Conservation (phyloP, 768 basidiomycete genomes). For the Macrocybe gigantea region DNA sequence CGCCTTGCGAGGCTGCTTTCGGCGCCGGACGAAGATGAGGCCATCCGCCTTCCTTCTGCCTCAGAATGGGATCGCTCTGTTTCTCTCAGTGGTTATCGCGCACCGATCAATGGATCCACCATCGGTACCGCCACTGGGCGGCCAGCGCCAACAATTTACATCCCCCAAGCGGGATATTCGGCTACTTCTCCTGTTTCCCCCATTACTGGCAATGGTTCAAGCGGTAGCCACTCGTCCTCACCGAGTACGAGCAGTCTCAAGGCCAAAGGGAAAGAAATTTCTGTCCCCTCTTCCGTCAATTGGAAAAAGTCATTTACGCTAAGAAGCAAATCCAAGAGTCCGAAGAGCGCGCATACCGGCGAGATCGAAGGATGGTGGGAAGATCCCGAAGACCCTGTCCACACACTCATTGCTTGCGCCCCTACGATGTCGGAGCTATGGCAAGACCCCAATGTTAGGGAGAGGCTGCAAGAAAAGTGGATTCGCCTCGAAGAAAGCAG, state of each 20-base stretch:
- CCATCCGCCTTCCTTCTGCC: constrained; percentile 50
- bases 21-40: constrained; percentile 65
- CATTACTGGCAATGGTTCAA: constrained; percentile 14
- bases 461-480: constrained; percentile 56
- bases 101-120: background rate
- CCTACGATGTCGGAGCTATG: constrained; percentile 70
- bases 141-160: constrained; percentile 43
- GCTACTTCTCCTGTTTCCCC: constrained; percentile 22
- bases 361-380: constrained; percentile 83
- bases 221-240: constrained; percentile 9
- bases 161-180: constrained; percentile 31
- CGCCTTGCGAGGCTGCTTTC: constrained; percentile 62
- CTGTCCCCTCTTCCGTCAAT: constrained; percentile 54
- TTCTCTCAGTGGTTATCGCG: constrained; percentile 9
- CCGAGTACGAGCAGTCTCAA: constrained; percentile 28
- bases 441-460: constrained; percentile 64
- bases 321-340: constrained; percentile 55
- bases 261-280: constrained; percentile 44
- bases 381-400: constrained; percentile 78
- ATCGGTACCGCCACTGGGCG: constrained; percentile 30
- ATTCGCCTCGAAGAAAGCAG: constrained; percentile 77
- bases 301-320: constrained; percentile 69
- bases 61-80: constrained; percentile 25
- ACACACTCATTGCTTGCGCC: constrained; percentile 57
- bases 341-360: constrained; percentile 63